Base-by-base conservation (phyloP, 169 alveolate genomes). In the Plasmodium relictum region DNA sequence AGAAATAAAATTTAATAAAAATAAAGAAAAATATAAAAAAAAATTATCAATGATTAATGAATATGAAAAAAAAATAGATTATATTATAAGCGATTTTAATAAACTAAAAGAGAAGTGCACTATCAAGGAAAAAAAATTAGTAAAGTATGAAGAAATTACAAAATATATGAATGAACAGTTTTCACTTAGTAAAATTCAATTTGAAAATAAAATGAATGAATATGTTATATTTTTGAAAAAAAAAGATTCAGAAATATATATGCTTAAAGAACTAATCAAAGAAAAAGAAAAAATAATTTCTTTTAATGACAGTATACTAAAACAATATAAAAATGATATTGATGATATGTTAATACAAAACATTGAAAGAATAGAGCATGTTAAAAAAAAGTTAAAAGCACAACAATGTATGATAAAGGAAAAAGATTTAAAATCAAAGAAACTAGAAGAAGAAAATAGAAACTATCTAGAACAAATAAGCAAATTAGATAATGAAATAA, bases 181-280 rank as follows among this genome's bases (percentile, higher is more conserved):
- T 24, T 41, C 62, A 12, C n/a, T 80, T 41, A 80, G 90, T 20
- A 80, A 80, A 56, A 80, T 80, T n/a, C 90, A 80, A 52, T 80
- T 80, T 22, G 90, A 80, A 68, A 80, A 65, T 59, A 80, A 80
- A 68, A 80, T 80, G 90, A 80, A 80, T 54, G 90, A 80, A 16
- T 80, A 80, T 66, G 90, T 80, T 2, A 24, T 80, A 8, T 80
- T 80, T 44, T 44, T 80, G 66, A 80, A 80, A 56, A 80, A 80
- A 7, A 80, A 80, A 45, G 90, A 80, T 59, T 80, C 90, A 24
- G 90, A 80, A 54, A 80, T 80, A 66, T 80, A 80, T 68, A 80
- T 80, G 90, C 26, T 80, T 16, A 80, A 80, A 45, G 90, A 80
- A 50, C 26, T 80, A 6, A 80, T 80, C 16, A 80, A 68, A 31